These are phyloP conservation scores for Talaromyces sp. DNA, from an alignment of 2,329 filamentous ascomycete genomes.

Conservation along the genomic window DNA sequence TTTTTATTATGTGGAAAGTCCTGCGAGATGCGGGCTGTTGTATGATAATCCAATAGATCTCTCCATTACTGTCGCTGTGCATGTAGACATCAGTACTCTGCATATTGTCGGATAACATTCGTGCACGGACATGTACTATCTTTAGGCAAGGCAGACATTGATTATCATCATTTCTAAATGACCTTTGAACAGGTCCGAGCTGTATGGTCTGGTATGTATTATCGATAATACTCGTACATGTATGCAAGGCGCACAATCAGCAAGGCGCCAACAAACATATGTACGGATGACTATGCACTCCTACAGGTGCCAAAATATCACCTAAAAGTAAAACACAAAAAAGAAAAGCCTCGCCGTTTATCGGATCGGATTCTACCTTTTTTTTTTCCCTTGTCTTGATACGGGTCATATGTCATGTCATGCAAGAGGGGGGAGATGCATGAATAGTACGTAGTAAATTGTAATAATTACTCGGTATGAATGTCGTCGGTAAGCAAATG, in stretches of 20 bases:
- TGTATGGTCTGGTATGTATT: too few species aligned
- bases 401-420: background rate
- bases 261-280: too few species aligned
- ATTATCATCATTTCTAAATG: too few species aligned
- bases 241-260: too few species aligned
- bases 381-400: background rate
- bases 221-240: too few species aligned
- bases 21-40: background rate
- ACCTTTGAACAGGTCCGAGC: too few species aligned
- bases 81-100: background rate
- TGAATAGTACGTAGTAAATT: background rate
- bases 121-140: too few species aligned
- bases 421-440: background rate
- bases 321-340: too few species aligned
- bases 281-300: too few species aligned
- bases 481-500: background rate
- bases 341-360: too few species aligned
- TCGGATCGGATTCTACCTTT: background rate
- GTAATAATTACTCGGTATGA: background rate
- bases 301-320: too few species aligned
- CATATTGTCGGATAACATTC: background rate
- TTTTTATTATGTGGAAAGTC: background rate
- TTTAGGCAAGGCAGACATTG: too few species aligned
- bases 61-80: background rate
- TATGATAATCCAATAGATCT: background rate